Conservation (phyloP, 495 filamentous ascomycete genomes). For the Astrocystis sublimbata region DNA sequence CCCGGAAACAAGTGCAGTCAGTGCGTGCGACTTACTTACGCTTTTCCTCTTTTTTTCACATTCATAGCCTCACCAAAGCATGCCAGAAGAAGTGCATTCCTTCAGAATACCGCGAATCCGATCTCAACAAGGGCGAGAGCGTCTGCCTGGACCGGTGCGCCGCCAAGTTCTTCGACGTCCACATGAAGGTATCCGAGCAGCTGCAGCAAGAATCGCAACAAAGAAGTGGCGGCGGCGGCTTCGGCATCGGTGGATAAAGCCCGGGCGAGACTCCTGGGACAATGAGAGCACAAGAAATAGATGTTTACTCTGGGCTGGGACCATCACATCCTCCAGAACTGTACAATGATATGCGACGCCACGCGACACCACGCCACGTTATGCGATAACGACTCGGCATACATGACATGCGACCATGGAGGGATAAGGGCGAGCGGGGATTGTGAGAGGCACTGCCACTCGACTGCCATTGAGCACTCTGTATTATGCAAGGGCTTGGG, state of each 20-base stretch:
- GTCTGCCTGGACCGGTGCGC: constrained; percentile 97
- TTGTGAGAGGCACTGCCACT: not conserved
- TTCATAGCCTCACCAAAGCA: constrained; percentile 73
- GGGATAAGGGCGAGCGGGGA: constrained; percentile 2
- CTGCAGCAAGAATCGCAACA: constrained; percentile 51
- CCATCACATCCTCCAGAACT: constrained; percentile 1
- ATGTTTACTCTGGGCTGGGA: not conserved
- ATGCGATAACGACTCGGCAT: constrained; percentile 14
- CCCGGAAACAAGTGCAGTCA: too few species aligned
- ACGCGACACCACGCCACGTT: too few species aligned
- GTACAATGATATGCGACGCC: constrained; percentile 18
- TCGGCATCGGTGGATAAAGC: constrained; percentile 34
- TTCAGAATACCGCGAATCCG: constrained; percentile 84
- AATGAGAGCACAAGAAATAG: not conserved
- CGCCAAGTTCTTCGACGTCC: constrained; percentile 96
- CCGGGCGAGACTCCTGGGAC: not conserved
- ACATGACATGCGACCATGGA: not conserved
- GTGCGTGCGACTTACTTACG: too few species aligned
- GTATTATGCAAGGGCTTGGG: constrained; percentile 8
- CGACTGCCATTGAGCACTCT: constrained; percentile 3
- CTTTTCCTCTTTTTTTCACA: too few species aligned
- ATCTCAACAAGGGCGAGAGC: constrained; percentile 96
- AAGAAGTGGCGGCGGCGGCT: constrained; percentile 42
- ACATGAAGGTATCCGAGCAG: constrained; percentile 78
- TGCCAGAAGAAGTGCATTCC: constrained; percentile 94